Evolutionary conservation across 768 basidiomycete species (phyloP), one percentile per base, ranked within the genome.

Genomic region (Holtermanniella nyarrowii): DNA sequence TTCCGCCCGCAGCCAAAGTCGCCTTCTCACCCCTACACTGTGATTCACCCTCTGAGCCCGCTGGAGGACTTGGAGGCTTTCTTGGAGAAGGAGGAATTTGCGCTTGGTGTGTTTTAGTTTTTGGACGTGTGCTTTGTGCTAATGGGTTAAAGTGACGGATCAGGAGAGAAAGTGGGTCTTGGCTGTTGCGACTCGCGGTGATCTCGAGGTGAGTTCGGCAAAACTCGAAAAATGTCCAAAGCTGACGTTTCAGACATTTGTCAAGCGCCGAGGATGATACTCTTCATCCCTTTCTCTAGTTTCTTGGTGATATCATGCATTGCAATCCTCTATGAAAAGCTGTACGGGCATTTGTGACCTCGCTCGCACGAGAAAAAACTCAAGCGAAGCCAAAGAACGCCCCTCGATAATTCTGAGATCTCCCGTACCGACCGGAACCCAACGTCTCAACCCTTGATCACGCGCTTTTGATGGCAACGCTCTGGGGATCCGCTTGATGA

Each of bases 1-100:
- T 71, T 71, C 52, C 62, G 60, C 10, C 49, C 59, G 13, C 59
- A 7, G 68, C 66, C 41, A 52, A 52, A 27, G 46, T 37, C 31
- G 16, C 31, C 31, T 7, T 7, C 58, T 3, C 61, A 67, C 27
- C 60, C 65, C 4, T 71, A 71, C 50, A 61, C 63, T 25, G 72
- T 84, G 49, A 86, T 93, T 59, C 87, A 87, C 0, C 88, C 88
- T 0, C 73, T 79, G 42, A 84, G 88, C 4, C 78, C 86, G 1
- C 76, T 93, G 10, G 78, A 79, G 0, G 86, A 88, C 12, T 75
- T 93, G n/a, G 88, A 89, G 60, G 76, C 74, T 11, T 95, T 95
- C 71, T 74, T 93, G 44, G 57, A 53, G 39, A 53, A 47, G 14
- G 55, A 53, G 5, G 63, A 68, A 21, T 65, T 64, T 48, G 64